Evolutionary conservation across 2,329 filamentous ascomycete genomes (phyloP).

Genomic region (Metarhizium brunneum): DNA sequence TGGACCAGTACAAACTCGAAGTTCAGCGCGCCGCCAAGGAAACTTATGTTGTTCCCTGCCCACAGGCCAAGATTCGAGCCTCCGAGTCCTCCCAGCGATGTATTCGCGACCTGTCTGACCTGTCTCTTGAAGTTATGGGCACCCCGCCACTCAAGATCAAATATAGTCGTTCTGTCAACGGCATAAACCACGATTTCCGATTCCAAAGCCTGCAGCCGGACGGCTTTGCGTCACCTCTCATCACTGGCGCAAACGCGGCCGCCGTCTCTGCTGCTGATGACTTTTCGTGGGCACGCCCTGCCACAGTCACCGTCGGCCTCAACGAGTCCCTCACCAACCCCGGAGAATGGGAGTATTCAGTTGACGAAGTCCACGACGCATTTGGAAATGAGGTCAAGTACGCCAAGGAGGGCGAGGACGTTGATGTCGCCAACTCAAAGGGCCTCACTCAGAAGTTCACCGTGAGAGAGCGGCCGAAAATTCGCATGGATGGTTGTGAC

Average conservation of each 20-base stretch:
- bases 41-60: constrained; percentile 79
- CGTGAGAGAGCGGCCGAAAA: constrained; percentile 77
- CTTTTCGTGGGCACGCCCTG: constrained; percentile 70
- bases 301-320: constrained; percentile 68
- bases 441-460: constrained; percentile 67
- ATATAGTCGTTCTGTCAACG: constrained; percentile 83
- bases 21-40: constrained; percentile 69
- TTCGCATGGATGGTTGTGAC: constrained; percentile 66
- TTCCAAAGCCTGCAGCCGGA: constrained; percentile 93
- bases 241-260: constrained; percentile 51
- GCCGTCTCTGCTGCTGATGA: constrained; percentile 56
- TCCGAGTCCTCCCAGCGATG: constrained; percentile 61
- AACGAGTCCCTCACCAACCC: constrained; percentile 79
- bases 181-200: constrained; percentile 72
- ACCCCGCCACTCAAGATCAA: constrained; percentile 87
- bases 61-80: constrained; percentile 63
- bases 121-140: constrained; percentile 74
- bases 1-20: constrained; percentile 91
- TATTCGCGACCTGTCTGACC: constrained; percentile 76
- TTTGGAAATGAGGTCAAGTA: constrained; percentile 83
- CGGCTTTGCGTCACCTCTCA: constrained; percentile 67
- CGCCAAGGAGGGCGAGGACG: constrained; percentile 54
- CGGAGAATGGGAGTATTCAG: constrained; percentile 79
- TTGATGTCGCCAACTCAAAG: constrained; percentile 51
- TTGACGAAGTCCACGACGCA: constrained; percentile 87